Evolutionary conservation across 2,329 filamentous ascomycete genomes (phyloP), one percentile per base, ranked within the genome.

Genomic region (Bipolaris zeicola): DNA sequence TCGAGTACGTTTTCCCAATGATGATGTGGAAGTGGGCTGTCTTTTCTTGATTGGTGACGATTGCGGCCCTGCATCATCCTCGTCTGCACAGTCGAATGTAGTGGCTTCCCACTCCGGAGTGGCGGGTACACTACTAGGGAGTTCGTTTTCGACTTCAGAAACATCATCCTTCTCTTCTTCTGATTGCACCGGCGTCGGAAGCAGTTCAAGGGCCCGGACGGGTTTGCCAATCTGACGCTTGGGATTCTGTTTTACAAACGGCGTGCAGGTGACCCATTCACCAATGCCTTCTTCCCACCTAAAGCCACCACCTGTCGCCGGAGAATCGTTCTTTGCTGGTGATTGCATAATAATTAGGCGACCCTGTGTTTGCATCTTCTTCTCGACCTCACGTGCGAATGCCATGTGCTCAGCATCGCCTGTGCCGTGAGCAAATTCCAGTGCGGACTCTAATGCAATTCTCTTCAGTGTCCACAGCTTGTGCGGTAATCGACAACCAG

Each of bases 221-320:
- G 66, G 64, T 28, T 63, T 63, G 38, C 55, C 58, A 5, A 46
- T 26, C 11, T 61, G 22, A 8, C 44, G 57, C 41, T 65, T 62
- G n/a, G 55, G 50, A 11, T 60, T 52, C 31, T 67, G 64, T 38
- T 65, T 69, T 6, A 55, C 49, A 60, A 74, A 74, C 0, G 79
- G 78, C 7, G 79, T 79, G 36, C 70, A 75, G 0, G 71, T 67
- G n/a, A 80, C 74, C 78, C 78, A 81, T 57, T 81, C 79, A 22
- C 77, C 76, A 34, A 81, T 75, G 8, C 77, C 78, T 45, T 79
- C 78, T 61, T 81, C 78, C 77, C 78, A 80, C 20, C 72, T 67
- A 50, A 77, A 77, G 3, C 72, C 74, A 13, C 68, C 67, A 26
- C 57, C 53, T n/a, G 39, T 54, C 5, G 67, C 59, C 3, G 69